Conservation (phyloP, 345 rosid species). For the Salix koriyanagi region DNA sequence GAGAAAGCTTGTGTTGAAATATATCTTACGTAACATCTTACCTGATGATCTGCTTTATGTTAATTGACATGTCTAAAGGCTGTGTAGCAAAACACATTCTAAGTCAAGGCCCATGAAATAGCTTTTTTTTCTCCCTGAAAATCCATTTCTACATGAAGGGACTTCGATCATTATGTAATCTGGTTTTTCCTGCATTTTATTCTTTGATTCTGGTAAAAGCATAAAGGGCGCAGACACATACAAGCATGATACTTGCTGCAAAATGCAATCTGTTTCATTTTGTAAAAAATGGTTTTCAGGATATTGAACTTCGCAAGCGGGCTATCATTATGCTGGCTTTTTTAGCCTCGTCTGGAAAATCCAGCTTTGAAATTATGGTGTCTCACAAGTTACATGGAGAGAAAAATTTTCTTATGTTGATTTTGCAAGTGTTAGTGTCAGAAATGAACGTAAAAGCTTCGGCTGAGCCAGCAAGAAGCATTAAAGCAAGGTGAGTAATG, state of each 20-base stretch:
- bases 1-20: neutral
- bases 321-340: constrained; percentile 60
- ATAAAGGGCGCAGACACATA: neutral
- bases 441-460: constrained; percentile 58
- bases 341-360: constrained; percentile 66
- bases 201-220: neutral
- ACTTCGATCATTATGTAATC: neutral
- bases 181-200: neutral
- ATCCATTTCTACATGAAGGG: neutral
- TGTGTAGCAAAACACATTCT: neutral
- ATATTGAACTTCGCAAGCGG: constrained; percentile 60
- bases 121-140: neutral
- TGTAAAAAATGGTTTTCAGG: constrained; percentile 46
- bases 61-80: neutral
- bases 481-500: constrained; percentile 56
- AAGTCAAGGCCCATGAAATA: neutral
- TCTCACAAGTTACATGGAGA: constrained; percentile 45
- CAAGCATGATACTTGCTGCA: neutral
- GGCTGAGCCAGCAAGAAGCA: constrained; percentile 36
- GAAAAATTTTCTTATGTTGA: constrained; percentile 55
- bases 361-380: constrained; percentile 64
- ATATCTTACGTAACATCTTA: neutral
- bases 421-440: constrained; percentile 61
- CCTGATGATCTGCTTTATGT: neutral
- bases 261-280: neutral